Evolutionary conservation across 176 grass and related monocot species (phyloP), one percentile per base, ranked within the genome.

Genomic region (Bromus sterilis): DNA sequence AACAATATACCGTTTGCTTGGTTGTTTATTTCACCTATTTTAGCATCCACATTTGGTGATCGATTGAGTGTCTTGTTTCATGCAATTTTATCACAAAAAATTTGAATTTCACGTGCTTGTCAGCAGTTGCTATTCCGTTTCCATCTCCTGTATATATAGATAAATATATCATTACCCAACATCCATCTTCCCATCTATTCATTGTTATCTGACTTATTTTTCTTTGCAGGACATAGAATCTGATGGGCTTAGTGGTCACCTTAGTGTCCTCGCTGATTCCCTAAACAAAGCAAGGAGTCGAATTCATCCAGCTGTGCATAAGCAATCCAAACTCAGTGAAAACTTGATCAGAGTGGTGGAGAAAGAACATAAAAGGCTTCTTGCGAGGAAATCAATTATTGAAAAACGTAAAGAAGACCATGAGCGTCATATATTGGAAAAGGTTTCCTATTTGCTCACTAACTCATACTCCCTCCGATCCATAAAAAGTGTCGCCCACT

Each of bases 401-500:
- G 96, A 99, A 86, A 99, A 93, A 40, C 91, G 91, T 21, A 99
- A 99, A 90, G 96, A 99, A 88, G 93, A 95, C 10, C 96, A 87
- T 80, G 96, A 99, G 74, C 96, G 89, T 16, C 91, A 93, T 35
- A 99, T 99, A 84, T 82, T 99, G 80, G 93, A 95, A 75, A 95
- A 95, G 91, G 96, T 99, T 41, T 29, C 31, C 21, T 77, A 41
- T 77, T 57, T 84, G 9, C 26, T 56, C 84, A 55, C 21, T 21
- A n/a, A 4, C 51, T 46, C 7, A 23, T 20, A n/a, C n/a, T n/a
- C n/a, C n/a, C n/a, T n/a, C n/a, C n/a, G n/a, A n/a, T n/a, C n/a
- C n/a, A n/a, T n/a, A n/a, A n/a, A n/a, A n/a, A n/a, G n/a, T n/a
- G n/a, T n/a, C n/a, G n/a, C n/a, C n/a, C n/a, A n/a, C n/a, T n/a